These are phyloP conservation scores for Abrus precatorius DNA, from an alignment of 306 rosid species.

Conservation along the genomic window DNA sequence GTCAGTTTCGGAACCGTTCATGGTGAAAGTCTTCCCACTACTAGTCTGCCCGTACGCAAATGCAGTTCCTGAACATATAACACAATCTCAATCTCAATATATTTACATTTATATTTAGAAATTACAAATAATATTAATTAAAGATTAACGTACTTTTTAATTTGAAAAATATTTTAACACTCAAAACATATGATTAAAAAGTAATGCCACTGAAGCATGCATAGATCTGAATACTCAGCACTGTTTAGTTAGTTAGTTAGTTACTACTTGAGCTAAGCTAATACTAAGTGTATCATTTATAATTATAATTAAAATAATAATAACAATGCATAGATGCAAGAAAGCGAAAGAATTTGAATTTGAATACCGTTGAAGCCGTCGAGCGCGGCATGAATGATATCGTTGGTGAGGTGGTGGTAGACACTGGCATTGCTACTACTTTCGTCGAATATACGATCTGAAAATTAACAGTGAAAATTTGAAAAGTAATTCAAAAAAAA, in stretches of 20 bases:
- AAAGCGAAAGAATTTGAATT: not conserved
- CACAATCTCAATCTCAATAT: slow-evolving; percentile 28
- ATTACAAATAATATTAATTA: not conserved
- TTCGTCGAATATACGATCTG: slow-evolving; percentile 92
- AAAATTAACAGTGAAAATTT: not conserved
- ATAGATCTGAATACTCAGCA: not conserved
- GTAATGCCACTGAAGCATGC: not conserved
- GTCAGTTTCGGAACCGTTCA: slow-evolving; percentile 88
- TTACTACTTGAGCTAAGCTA: slow-evolving; percentile 35
- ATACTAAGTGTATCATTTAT: not conserved
- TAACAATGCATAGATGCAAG: not conserved
- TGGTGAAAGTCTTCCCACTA: slow-evolving; percentile 98
- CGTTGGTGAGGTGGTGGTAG: slow-evolving; percentile 83
- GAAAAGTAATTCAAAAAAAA: not conserved
- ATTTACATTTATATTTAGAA: slow-evolving; percentile 34
- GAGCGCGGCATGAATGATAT: slow-evolving; percentile 84
- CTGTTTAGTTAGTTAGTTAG: not conserved
- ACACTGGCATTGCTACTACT: slow-evolving; percentile 72
- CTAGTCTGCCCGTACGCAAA: slow-evolving; percentile 99
- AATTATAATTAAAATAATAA: not conserved
- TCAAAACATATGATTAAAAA: not conserved
- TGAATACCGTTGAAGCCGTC: slow-evolving; percentile 88
- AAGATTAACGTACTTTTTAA: not conserved
- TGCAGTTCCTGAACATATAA: slow-evolving; percentile 77
- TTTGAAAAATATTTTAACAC: not conserved